Evolutionary conservation across 192 early-diverging fungal genomes (phyloP).

Genomic region (Cladochytrium replicatum): DNA sequence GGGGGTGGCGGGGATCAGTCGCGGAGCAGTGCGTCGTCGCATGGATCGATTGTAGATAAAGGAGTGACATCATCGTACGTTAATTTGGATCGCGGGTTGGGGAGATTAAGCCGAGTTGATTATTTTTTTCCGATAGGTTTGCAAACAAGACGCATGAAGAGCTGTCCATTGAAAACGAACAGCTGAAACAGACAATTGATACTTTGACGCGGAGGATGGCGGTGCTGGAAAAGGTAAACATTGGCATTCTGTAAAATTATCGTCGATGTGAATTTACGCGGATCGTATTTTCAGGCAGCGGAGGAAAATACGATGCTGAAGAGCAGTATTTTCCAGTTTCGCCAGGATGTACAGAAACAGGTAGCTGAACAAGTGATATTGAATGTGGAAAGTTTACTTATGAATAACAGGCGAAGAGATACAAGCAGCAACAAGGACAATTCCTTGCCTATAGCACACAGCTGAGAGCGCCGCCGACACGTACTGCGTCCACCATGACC

Average conservation of each 20-base stretch:
- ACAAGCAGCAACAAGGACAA: background rate
- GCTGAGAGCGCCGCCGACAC: background rate
- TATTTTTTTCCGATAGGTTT: too few relatives aligned
- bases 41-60: too few relatives aligned
- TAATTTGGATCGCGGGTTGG: too few relatives aligned
- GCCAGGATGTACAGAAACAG: conserved; percentile 47
- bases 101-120: too few relatives aligned
- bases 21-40: too few relatives aligned
- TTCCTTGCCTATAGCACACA: too few relatives aligned
- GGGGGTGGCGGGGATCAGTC: too few relatives aligned
- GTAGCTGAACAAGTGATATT: conserved; percentile 4
- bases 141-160: conserved; percentile 55
- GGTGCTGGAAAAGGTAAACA: conserved; percentile 41
- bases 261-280: background rate
- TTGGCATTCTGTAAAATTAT: background rate
- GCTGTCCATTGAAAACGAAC: conserved; percentile 53
- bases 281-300: conserved; percentile 28
- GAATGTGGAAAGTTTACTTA: conserved; percentile 4
- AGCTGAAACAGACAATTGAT: conserved; percentile 53
- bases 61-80: too few relatives aligned
- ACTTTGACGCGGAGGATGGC: conserved; percentile 41
- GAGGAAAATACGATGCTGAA: conserved; percentile 52
- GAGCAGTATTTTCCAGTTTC: conserved; percentile 57
- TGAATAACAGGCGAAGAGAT: background rate
- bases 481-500: background rate